Evolutionary conservation across 2,329 filamentous ascomycete genomes (phyloP), one percentile per base, ranked within the genome.

Genomic region (Kalaharituber pfeilii): DNA sequence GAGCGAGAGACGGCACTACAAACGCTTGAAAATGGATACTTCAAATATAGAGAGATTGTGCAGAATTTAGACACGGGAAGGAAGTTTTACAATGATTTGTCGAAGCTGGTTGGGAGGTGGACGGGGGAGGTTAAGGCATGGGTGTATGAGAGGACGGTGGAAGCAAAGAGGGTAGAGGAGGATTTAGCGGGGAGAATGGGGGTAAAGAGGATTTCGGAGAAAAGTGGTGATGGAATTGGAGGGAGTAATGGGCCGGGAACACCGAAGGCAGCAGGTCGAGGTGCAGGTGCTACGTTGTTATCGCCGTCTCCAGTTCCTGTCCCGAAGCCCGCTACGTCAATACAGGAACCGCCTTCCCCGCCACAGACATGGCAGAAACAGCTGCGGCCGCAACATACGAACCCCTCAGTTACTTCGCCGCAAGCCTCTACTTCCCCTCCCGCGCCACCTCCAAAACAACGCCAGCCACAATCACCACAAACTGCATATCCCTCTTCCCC

Each of bases 71-170:
- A 96, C 60, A 85, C 84, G 0, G 91, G 86, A 0, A 75, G 89
- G 52, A 95, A 91, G 67, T 98, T 98, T 66, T 98, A 96, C 71
- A 98, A 98, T 62, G 88, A 96, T 65, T 75, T 98, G 3, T 85
- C 84, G 49, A 85, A 83, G 68, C 87, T 96, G 58, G 84, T 94
- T 0, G 82, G 80, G 33, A 75, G 81, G 8, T 96, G 95, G 67
- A 75, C 87, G 18, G 89, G 95, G 61, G 84, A 85, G 30, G 81
- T 80, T 55, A 78, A 78, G 60, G 77, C 75, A 1, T 96, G 93
- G 74, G 83, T 84, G 0, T 82, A 87, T 26, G 79, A 86, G 65
- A 75, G 91, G 52, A 77, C 87, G 51, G 78, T 82, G 60, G 89
- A 96, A 63, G 87, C 87, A 0, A 78, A 81, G 60, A 78, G 79